A percentile compares a stretch with the other conserved stretches of the same genome.
phyloP scores from a whole-genome alignment of 2,329 filamentous ascomycete species.

The Exophiala phaeomuriformis region DNA sequence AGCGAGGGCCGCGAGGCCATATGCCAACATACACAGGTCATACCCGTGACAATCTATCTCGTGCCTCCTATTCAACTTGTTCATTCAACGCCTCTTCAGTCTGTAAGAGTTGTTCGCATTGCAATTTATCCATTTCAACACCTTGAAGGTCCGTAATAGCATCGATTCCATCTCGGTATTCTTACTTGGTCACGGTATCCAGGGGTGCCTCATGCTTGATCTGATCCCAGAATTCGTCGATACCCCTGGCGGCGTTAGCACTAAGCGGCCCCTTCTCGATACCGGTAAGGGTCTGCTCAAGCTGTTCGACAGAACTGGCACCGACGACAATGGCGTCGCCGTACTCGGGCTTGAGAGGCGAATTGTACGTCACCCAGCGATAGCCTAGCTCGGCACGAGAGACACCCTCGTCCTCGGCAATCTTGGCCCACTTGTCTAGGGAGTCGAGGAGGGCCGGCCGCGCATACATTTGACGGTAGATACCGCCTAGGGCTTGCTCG shows the following conservation, averaged over 20 bases:
- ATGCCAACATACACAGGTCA: no score
- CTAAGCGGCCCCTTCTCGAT: slow-evolving; percentile 32
- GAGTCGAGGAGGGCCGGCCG: slow-evolving; percentile 28
- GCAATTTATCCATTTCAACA: no score
- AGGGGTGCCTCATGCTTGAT: slow-evolving; percentile 29
- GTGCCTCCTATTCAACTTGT: no score
- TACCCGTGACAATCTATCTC: no score
- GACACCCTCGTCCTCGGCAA: slow-evolving; percentile 25
- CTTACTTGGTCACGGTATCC: no score
- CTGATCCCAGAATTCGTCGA: slow-evolving; percentile 29
- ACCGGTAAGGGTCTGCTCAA: slow-evolving; percentile 29
- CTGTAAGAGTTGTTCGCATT: no score
- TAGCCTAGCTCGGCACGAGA: slow-evolving; percentile 32
- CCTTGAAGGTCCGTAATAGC: no score
- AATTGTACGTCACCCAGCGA: slow-evolving; percentile 34
- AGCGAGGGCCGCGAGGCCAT: no score
- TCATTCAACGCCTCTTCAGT: no score
- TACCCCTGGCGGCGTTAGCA: slow-evolving; percentile 21
- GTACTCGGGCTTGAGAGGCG: slow-evolving; percentile 27
- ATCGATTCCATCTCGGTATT: no score
- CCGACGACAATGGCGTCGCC: slow-evolving; percentile 33
- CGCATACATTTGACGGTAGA: slow-evolving; percentile 28
- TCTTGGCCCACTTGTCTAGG: slow-evolving; percentile 31
- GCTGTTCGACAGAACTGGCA: slow-evolving; percentile 31
- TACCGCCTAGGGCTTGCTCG: slow-evolving; percentile 27